phyloP scores from a whole-genome alignment of 1,284 basidiomycete species.

The Pholiota adiposa region DNA sequence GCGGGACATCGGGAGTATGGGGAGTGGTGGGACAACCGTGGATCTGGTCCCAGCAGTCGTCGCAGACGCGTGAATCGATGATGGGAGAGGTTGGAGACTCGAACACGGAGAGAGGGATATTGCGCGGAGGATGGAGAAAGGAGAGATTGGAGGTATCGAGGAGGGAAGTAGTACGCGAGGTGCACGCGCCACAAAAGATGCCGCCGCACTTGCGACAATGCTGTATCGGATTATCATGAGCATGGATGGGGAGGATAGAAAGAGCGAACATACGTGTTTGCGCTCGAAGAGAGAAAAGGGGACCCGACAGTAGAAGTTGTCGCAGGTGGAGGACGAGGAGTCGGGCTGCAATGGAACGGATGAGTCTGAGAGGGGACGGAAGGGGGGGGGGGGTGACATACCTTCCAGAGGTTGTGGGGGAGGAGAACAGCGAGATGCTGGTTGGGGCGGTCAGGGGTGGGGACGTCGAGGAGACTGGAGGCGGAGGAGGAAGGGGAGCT shows the following conservation, averaged over 20 bases:
- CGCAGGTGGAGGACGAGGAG: slow-evolving; percentile 60
- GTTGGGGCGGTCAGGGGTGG: slow-evolving; percentile 44
- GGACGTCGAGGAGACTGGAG: slow-evolving; percentile 30
- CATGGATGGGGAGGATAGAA: slow-evolving; percentile 4
- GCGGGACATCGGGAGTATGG: slow-evolving; percentile 46
- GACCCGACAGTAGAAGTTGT: slow-evolving; percentile 70
- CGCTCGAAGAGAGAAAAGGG: slow-evolving; percentile 70
- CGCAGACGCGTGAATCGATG: slow-evolving; percentile 59
- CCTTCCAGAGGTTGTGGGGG: slow-evolving; percentile 74
- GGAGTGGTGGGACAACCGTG: slow-evolving; percentile 53
- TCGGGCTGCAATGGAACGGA: slow-evolving; percentile 55
- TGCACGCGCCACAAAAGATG: slow-evolving; percentile 69
- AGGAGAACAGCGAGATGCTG: slow-evolving; percentile 80
- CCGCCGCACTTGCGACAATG: slow-evolving; percentile 84
- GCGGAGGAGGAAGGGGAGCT: slow-evolving; percentile 31
- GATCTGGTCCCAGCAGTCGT: slow-evolving; percentile 75
- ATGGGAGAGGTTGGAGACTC: slow-evolving; percentile 59
- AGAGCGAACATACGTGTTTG: slow-evolving; percentile 58
- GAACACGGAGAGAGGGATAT: slow-evolving; percentile 58
- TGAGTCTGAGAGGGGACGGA: too few relatives aligned
- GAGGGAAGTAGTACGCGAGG: slow-evolving; percentile 56
- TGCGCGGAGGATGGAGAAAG: slow-evolving; percentile 70
- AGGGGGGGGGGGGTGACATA: slow-evolving; percentile 29
- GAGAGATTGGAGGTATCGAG: slow-evolving; percentile 69
- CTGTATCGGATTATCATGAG: slow-evolving; percentile 36